phyloP scores from a whole-genome alignment of 1,139 yeast species.

The Blastobotrys raffinosifermentans region DNA sequence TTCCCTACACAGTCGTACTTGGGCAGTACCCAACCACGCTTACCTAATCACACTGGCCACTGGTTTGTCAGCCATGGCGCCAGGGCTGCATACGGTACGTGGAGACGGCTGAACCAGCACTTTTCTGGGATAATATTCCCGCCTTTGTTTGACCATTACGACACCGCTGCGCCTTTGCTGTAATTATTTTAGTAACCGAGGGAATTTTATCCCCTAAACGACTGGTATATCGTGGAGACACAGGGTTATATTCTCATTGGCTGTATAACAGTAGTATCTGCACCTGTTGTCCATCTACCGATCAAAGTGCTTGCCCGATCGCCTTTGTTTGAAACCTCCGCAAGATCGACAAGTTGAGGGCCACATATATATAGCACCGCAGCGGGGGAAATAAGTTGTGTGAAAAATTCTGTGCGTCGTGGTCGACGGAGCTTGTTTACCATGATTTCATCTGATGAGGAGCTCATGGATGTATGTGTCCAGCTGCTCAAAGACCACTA shows the following conservation, averaged over 20 bases:
- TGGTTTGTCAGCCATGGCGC: too few relatives aligned
- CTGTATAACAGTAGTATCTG: background rate
- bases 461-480: slow-evolving; percentile 23
- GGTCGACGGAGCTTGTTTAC: too few relatives aligned
- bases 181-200: too few relatives aligned
- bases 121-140: background rate
- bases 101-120: background rate
- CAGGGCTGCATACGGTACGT: too few relatives aligned
- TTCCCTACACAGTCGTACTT: too few relatives aligned
- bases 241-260: too few relatives aligned
- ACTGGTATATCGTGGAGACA: too few relatives aligned
- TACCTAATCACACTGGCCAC: too few relatives aligned
- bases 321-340: background rate
- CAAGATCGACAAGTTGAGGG: background rate
- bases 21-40: too few relatives aligned
- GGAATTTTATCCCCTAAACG: too few relatives aligned
- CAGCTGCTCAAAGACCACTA: slow-evolving; percentile 20
- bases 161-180: too few relatives aligned
- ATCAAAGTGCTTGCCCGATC: background rate
- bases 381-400: slow-evolving; percentile 12
- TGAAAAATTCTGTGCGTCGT: too few relatives aligned
- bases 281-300: background rate
- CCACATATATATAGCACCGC: background rate
- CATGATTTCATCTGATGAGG: slow-evolving; percentile 18
- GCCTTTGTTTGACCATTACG: background rate